A percentile compares a stretch with the other conserved stretches of the same genome.
Evolutionary conservation across 768 basidiomycete genomes (phyloP).

Genomic region (Paxillus rubicundulus): DNA sequence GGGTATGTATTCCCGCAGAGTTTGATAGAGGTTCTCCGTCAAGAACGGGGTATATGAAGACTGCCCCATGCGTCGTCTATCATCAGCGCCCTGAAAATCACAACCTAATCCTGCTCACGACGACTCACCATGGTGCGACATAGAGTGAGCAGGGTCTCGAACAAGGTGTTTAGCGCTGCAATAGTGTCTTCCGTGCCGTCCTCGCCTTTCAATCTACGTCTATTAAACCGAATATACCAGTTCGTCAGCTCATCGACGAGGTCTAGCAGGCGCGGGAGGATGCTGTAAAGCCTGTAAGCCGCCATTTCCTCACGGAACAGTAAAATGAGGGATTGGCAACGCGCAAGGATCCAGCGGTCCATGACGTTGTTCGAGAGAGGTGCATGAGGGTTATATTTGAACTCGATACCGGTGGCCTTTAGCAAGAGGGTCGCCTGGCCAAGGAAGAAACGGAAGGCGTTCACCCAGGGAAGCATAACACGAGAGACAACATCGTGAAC

Average conservation of each 20-base stretch:
- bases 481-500: constrained; percentile 95
- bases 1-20: constrained; percentile 81
- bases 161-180: constrained; percentile 89
- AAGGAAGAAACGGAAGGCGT: constrained; percentile 98
- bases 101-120: background rate
- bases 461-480: constrained; percentile 97
- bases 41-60: constrained; percentile 98
- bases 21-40: constrained; percentile 95
- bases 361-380: constrained; percentile 88
- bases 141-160: constrained; percentile 91
- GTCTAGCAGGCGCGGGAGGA: constrained; percentile 90
- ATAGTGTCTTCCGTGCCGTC: constrained; percentile 86
- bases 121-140: constrained; percentile 87
- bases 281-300: constrained; percentile 94
- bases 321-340: constrained; percentile 95
- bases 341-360: constrained; percentile 97
- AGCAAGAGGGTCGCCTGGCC: constrained; percentile 88
- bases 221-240: constrained; percentile 99
- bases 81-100: background rate
- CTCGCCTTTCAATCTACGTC: constrained; percentile 92
- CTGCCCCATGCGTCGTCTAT: constrained; percentile 37
- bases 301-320: constrained; percentile 94
- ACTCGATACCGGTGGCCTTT: constrained; percentile 73
- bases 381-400: constrained; percentile 86
- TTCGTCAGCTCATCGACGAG: constrained; percentile 97